Evolutionary conservation across 257 asterid species (phyloP), one percentile per base, ranked within the genome.

Genomic region (Phtheirospermum japonicum): DNA sequence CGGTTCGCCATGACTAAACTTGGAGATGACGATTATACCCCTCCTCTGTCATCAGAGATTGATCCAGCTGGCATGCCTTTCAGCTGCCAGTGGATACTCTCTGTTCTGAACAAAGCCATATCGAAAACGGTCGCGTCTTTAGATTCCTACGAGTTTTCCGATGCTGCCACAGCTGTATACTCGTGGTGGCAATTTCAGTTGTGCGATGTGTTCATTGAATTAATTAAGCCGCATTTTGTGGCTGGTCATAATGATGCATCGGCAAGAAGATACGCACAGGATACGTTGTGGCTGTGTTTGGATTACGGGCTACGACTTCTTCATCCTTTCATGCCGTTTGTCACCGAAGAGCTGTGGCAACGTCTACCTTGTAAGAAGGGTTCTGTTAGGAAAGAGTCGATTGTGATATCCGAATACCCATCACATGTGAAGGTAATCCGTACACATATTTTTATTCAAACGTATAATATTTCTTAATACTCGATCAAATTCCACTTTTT

Each of bases 341-440:
- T 91, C 65, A 91, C 98, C 0, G 97, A 91, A 76, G 98, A 91
- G 73, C 69, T 91, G 62, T 91, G 98, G 98, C 98, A 91, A 81
- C 94, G 98, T 13, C 90, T 91, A 51, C 97, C 98, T 67, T 65
- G 83, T 48, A 78, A 75, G 49, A 71, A 65, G 32, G 80, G 80
- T 77, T 75, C 71, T 69, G 51, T 64, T 58, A 81, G 84, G 80
- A 86, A 88, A 69, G 95, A 81, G 72, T 88, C 98, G 14, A 84
- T 91, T 54, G 80, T 91, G 84, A 71, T 84, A 60, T 78, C 90
- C 34, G 95, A 88, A 51, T 91, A 88, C 76, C 97, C 97, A 17
- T 77, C 96, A 50, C 33, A 57, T 54, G 76, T 79, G 7, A 75
- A 80, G 95, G 98, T 91, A 73, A 76, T 74, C 56, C 31, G 17